Base-by-base conservation (phyloP, 306 rosid genomes). In the Prunus dulcis region DNA sequence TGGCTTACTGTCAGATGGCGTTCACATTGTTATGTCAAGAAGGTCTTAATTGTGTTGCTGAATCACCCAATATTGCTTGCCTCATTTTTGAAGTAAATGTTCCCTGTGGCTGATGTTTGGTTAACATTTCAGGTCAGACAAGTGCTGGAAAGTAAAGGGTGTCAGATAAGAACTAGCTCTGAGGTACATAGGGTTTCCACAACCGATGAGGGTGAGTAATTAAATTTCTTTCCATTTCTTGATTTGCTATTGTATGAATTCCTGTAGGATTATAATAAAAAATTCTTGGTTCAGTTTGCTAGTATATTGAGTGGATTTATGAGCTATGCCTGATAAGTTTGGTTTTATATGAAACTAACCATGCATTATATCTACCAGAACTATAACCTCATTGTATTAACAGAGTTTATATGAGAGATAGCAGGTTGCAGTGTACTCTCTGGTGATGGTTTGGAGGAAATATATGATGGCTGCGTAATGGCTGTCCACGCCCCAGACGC, bases 401-500 rank as follows among this genome's bases (percentile, higher is more conserved):
- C 41, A 38, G 61, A 53, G 28, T 62, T 75, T 46, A 56, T 68
- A 75, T 51, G 78, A 71, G 19, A 25, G 9, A 57, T 81, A 72
- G 73, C 91, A 91, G 97, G 93, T 64, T 91, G 94, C 78, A 81
- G 64, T 55, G 85, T 90, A 32, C 51, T 69, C 63, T 81, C 81
- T 76, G 84, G 84, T 81, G 90, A 85, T 76, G 95, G 90, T 83
- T 84, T 88, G 4, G 55, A 82, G 72, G 96, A 94, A 84, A 58
- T 38, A 47, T 90, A 83, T 49, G 79, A 88, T 51, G 88, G 81
- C 45, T 91, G 98, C 86, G 65, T 91, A 75, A 58, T 94, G 82
- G 96, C 97, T 8, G 82, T 82, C 19, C 97, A 94, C 80, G 93
- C 97, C 58, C 98, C 98, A 13, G 97, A 94, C 45, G 86, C 98